Percentiles rank a stretch among this genome's conserved stretches.
Conservation (phyloP, 2,329 filamentous ascomycete species). For the Scedosporium dehoogii region DNA sequence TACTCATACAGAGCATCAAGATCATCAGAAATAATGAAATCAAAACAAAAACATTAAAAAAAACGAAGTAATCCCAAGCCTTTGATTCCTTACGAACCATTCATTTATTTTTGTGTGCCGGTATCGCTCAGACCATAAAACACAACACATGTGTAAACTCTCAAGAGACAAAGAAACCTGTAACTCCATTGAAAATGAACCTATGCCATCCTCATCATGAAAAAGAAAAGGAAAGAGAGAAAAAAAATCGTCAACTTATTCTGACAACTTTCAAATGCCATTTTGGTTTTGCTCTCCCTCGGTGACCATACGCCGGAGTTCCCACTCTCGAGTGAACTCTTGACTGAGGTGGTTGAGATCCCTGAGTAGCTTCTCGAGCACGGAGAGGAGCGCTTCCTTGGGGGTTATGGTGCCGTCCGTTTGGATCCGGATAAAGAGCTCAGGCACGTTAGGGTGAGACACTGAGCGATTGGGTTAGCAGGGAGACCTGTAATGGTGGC, state of each 20-base stretch:
- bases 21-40: neutral
- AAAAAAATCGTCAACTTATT: neutral
- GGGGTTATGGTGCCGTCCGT: constrained; percentile 83
- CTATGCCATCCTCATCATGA: neutral
- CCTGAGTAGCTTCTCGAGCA: constrained; percentile 72
- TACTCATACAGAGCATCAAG: neutral
- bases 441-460: constrained; percentile 50
- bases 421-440: constrained; percentile 68
- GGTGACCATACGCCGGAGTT: constrained; percentile 75
- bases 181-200: neutral
- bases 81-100: neutral
- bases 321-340: constrained; percentile 88
- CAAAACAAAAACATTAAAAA: neutral
- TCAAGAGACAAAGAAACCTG: neutral
- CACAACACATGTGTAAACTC: neutral
- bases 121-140: neutral
- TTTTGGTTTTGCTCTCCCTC: constrained; percentile 40
- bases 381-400: constrained; percentile 75
- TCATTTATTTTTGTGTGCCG: neutral
- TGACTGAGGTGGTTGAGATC: constrained; percentile 71
- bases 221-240: neutral
- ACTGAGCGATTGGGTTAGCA: constrained; percentile 25
- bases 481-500: neutral
- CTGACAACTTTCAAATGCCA: neutral
- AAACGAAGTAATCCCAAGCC: neutral